phyloP scores from a whole-genome alignment of 2,329 filamentous ascomycete species.

The Colletotrichum sp. region DNA sequence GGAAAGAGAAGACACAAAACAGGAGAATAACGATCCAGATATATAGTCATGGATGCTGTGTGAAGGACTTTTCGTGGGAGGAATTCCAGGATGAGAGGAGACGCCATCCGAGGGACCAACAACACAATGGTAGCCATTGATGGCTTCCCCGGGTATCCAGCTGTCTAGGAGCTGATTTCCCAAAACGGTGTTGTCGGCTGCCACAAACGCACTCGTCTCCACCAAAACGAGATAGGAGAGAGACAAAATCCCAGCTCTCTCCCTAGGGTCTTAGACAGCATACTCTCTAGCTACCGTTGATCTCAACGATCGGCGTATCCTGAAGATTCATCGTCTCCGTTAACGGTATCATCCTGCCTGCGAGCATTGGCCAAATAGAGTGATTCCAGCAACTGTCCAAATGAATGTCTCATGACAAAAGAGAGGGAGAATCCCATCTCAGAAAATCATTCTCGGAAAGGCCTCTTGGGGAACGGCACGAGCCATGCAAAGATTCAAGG shows the following conservation, averaged over 20 bases:
- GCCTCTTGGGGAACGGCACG: background rate
- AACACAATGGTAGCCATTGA: background rate
- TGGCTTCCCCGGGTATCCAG: background rate
- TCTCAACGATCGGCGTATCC: background rate
- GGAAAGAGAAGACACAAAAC: background rate
- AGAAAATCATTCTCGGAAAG: background rate
- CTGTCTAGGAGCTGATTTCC: background rate
- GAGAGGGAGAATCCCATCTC: background rate
- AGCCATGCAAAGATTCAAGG: background rate
- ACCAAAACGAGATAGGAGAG: background rate
- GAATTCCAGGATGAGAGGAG: background rate
- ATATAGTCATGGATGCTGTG: background rate
- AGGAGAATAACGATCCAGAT: background rate
- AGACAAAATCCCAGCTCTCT: background rate
- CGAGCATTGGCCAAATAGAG: background rate
- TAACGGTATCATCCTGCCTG: background rate
- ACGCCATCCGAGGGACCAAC: background rate
- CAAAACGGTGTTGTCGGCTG: background rate
- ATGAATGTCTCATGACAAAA: background rate
- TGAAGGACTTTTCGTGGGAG: background rate
- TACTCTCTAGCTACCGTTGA: background rate
- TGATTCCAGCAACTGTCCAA: background rate
- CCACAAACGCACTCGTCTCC: background rate
- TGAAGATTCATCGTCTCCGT: background rate
- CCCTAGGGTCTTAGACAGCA: background rate